These are phyloP conservation scores for Zygoascus biomembranicola DNA, from an alignment of 805 yeast genomes.

Conservation along the genomic window DNA sequence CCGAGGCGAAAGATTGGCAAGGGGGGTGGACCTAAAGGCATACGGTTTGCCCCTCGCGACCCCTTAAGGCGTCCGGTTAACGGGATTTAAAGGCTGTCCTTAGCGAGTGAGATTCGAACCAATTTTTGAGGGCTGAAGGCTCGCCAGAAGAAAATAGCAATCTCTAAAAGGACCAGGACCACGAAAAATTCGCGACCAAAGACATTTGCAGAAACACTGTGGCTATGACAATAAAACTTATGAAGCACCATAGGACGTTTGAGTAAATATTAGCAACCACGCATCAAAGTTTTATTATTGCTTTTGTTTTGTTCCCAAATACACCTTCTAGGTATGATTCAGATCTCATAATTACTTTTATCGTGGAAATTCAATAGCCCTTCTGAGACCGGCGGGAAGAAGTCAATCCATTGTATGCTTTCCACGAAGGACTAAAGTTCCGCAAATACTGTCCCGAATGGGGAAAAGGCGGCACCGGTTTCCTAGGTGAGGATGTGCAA, in stretches of 20 bases:
- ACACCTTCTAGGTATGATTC: not conserved
- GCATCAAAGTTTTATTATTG: not conserved
- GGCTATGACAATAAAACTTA: not conserved
- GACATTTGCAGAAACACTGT: not conserved
- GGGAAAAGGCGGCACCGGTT: not conserved
- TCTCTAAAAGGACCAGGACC: no score
- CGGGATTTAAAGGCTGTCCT: no score
- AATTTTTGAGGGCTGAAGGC: no score
- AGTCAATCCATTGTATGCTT: not conserved
- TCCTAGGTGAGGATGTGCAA: no score
- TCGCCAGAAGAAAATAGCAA: no score
- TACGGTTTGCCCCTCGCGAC: no score
- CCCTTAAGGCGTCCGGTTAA: no score
- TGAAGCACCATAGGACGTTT: not conserved
- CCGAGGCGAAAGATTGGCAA: no score
- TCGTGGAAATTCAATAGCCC: not conserved
- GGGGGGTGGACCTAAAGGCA: no score
- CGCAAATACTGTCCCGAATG: not conserved
- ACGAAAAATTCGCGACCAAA: no score
- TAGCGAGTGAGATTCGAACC: no score
- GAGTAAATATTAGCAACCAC: not conserved
- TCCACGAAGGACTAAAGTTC: not conserved
- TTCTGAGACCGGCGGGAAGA: not conserved
- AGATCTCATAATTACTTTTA: not conserved
- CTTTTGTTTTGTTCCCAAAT: not conserved